Base-by-base conservation (phyloP, 805 yeast genomes). In the Metschnikowia kunwiensis region DNA sequence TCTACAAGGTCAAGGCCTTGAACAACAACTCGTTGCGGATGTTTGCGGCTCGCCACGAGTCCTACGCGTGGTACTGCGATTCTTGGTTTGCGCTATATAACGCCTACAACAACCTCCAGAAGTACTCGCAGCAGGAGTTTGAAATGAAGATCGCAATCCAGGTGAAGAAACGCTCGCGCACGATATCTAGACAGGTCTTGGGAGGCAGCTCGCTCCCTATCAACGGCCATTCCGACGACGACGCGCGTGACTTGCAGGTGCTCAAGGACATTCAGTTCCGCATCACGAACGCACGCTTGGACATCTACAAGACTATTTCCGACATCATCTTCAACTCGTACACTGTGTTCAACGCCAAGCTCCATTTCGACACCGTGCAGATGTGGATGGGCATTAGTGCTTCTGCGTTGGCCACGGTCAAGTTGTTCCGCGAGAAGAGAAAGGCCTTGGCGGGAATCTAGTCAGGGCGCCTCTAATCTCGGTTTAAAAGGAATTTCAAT, bases 41-140 rank as follows among this genome's bases (percentile, higher is more conserved):
- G 10, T 45, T 73, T 33, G 78, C 75, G 5, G 57, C 61, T 4
- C 68, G 69, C 49, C 86, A 83, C 54, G 86, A 80, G 56, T 65
- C 79, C 2, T 61, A 74, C 24, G 78, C 86, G 0, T 82, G 91
- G 89, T 79, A 78, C 60, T 69, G 70, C 36, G 84, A 78, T 50
- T 77, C 84, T 13, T 45, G 82, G 39, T 55, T 80, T 11, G 78
- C 78, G 1, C 54, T 81, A 33, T 74, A 76, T 53, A 71, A 71
- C 38, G 74, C 78, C 15, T 68, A 70, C 52, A 59, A 55, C 12
- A 64, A 66, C 36, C 58, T 77, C 34, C 60, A 61, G 27, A 51
- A 51, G n/a, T 59, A 76, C 16, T 56, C 60, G 10, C 72, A 65
- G 27, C 68, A 68, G 45, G 82, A 78, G 48, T 59, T 70, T 46